phyloP scores from a whole-genome alignment of 2,329 filamentous ascomycete species.

The Arthrobotrys pseudoclavata region DNA sequence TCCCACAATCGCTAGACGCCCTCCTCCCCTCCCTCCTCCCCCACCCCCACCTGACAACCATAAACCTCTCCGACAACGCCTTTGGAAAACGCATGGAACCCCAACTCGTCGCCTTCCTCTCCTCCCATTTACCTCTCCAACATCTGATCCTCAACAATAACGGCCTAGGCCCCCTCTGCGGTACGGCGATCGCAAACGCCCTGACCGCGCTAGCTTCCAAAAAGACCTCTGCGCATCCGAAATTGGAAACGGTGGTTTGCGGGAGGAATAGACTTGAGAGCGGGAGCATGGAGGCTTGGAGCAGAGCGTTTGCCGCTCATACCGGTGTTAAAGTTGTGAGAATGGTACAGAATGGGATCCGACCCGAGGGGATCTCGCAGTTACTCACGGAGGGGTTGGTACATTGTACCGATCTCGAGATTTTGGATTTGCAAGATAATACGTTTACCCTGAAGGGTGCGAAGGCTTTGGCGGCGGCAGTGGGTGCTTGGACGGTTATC shows the following conservation, averaged over 20 bases:
- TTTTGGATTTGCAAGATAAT: conserved; percentile 95
- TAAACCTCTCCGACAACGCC: conserved; percentile 97
- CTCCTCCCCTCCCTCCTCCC: conserved; percentile 89
- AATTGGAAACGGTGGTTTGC: conserved; percentile 96
- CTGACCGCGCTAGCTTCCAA: conserved; percentile 84
- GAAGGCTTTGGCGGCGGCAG: conserved; percentile 80
- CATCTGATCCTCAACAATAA: conserved; percentile 99
- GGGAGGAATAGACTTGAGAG: conserved; percentile 96
- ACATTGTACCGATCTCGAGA: conserved; percentile 76
- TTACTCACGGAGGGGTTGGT: conserved; percentile 83
- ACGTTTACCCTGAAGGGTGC: conserved; percentile 89
- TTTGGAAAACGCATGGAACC: conserved; percentile 96
- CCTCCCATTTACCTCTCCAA: conserved; percentile 87
- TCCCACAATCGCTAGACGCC: conserved; percentile 86
- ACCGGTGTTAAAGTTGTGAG: conserved; percentile 85
- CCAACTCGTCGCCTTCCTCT: conserved; percentile 91
- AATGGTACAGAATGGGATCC: conserved; percentile 99
- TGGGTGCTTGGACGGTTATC: conserved; percentile 80
- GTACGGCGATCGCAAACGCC: conserved; percentile 88
- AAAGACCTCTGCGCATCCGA: conserved; percentile 81
- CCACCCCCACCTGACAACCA: conserved; percentile 85
- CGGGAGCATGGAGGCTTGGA: conserved; percentile 96
- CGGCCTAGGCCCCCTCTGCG: conserved; percentile 90
- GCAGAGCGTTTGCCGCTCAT: conserved; percentile 85
- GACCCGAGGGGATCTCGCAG: conserved; percentile 88